These are phyloP conservation scores for Cubamyces lactineus DNA, from an alignment of 768 basidiomycete species.

Conservation along the genomic window DNA sequence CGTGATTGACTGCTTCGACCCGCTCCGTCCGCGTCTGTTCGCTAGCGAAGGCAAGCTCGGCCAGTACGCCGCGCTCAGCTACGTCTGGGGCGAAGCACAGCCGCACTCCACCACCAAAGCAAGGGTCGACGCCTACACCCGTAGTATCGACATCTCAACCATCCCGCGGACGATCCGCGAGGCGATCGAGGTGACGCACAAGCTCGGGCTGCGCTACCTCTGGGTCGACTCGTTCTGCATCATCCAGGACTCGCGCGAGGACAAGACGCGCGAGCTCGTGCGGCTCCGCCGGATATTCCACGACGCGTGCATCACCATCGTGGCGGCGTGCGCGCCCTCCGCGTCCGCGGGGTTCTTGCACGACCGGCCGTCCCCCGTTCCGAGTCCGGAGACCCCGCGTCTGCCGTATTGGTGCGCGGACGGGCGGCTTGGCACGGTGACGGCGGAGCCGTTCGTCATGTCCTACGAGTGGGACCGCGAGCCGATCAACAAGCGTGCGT, in stretches of 20 bases:
- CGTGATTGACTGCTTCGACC: constrained; percentile 17
- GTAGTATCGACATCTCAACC: background rate
- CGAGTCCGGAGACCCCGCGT: background rate
- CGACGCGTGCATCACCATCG: constrained; percentile 17
- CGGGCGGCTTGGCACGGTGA: constrained; percentile 6
- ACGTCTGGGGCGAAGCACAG: constrained; percentile 13
- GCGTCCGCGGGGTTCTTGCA: constrained; percentile 16
- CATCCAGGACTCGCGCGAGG: constrained; percentile 15
- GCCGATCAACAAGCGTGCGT: constrained; percentile 12
- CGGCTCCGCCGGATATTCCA: constrained; percentile 5
- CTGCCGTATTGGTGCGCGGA: constrained; percentile 11
- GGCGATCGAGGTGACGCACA: constrained; percentile 6
- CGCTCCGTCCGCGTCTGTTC: background rate
- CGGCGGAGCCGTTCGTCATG: background rate
- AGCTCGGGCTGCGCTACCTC: constrained; percentile 12
- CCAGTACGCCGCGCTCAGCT: constrained; percentile 15
- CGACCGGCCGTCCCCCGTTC: background rate
- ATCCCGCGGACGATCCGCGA: constrained; percentile 20
- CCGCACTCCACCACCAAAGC: constrained; percentile 1
- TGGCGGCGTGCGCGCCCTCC: constrained; percentile 8
- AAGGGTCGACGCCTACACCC: constrained; percentile 5
- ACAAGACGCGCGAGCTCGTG: constrained; percentile 11
- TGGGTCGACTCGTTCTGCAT: constrained; percentile 25
- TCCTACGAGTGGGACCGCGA: constrained; percentile 5
- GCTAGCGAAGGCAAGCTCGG: background rate